Percentiles rank a stretch among this genome's conserved stretches.
Conservation (phyloP, 257 asterid species). For the Capsicum rhomboideum region DNA sequence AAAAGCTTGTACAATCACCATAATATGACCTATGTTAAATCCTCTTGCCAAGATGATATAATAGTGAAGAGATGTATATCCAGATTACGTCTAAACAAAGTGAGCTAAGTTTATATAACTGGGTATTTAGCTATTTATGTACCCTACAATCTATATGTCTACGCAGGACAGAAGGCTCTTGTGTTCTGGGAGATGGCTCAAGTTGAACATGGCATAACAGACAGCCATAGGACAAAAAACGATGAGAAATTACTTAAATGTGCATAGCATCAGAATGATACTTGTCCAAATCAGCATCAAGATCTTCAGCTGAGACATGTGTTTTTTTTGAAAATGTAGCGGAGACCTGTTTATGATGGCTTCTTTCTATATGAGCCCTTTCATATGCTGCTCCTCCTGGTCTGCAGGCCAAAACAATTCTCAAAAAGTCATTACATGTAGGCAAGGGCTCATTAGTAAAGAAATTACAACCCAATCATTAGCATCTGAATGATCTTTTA, state of each 20-base stretch:
- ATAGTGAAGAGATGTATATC: neutral
- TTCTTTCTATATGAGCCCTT: slow-evolving; percentile 13
- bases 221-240: neutral
- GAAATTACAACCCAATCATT: neutral
- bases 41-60: neutral
- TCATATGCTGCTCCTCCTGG: neutral
- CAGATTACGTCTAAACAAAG: neutral
- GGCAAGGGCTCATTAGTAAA: neutral
- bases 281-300: slow-evolving; percentile 72
- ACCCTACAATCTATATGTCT: neutral
- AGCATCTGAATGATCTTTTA: neutral
- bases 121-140: neutral
- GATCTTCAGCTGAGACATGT: slow-evolving; percentile 62
- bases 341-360: slow-evolving; percentile 45
- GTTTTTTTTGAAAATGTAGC: slow-evolving; percentile 13
- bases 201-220: neutral
- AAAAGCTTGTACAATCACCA: neutral
- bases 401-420: neutral
- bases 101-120: neutral
- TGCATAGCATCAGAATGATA: slow-evolving; percentile 51
- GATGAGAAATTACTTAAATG: slow-evolving; percentile 19
- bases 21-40: neutral
- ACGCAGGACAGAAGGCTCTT: neutral
- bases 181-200: neutral
- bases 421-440: neutral